Percentiles rank a stretch among this genome's conserved stretches.
These are phyloP conservation scores for Chrysanthemum makinoi DNA, from an alignment of 129 eudicot genomes.

Conservation along the genomic window DNA sequence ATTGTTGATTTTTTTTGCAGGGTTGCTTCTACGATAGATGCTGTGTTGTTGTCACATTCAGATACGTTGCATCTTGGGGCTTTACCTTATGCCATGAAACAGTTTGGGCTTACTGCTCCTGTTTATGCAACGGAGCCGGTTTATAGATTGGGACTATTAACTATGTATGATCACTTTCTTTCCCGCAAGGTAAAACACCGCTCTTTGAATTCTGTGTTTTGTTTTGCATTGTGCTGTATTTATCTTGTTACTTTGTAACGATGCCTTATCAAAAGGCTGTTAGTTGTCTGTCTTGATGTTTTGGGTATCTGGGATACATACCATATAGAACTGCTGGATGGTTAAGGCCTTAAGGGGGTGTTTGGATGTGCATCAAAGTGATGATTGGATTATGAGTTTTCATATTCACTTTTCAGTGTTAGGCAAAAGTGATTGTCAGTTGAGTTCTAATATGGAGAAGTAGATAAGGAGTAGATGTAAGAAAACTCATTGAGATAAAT, in stretches of 20 bases:
- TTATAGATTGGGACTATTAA: conserved; percentile 72
- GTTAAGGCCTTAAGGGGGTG: too few relatives aligned
- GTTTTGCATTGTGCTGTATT: not conserved
- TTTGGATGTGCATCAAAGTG: too few relatives aligned
- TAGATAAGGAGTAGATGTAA: not conserved
- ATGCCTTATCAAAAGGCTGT: too few relatives aligned
- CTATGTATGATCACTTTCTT: conserved; percentile 90
- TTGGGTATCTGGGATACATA: too few relatives aligned
- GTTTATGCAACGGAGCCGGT: conserved; percentile 88
- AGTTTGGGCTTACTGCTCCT: conserved; percentile 72
- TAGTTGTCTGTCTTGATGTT: too few relatives aligned
- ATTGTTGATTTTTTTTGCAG: conserved; percentile 36
- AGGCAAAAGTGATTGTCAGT: too few relatives aligned
- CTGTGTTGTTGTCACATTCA: conserved; percentile 80
- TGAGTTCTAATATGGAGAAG: not conserved
- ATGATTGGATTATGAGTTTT: too few relatives aligned
- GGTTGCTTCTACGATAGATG: conserved; percentile 86
- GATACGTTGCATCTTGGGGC: conserved; percentile 93
- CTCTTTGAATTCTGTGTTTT: conserved; percentile 7
- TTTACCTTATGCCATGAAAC: conserved; percentile 86
- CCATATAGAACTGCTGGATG: too few relatives aligned
- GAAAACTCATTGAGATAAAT: not conserved
- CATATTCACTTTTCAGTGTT: too few relatives aligned
- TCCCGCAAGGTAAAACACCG: conserved; percentile 70
- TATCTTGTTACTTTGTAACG: not conserved